These are phyloP conservation scores for Pseudonectria buxi DNA, from an alignment of 2,329 filamentous ascomycete genomes.

Conservation along the genomic window DNA sequence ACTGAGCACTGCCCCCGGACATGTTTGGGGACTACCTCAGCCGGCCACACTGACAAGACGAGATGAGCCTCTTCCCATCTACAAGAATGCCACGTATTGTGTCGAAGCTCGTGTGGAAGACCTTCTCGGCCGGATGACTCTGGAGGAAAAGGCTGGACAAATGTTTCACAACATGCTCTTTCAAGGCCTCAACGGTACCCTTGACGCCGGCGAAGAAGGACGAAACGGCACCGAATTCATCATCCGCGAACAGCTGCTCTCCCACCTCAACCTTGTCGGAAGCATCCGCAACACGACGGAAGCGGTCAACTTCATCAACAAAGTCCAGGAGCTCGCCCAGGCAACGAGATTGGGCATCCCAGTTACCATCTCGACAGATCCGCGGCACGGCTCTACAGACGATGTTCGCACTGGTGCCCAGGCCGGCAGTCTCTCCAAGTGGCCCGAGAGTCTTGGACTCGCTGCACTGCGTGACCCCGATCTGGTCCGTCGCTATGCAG, in stretches of 20 bases:
- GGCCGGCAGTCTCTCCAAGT: slow-evolving; percentile 39
- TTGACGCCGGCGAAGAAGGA: slow-evolving; percentile 5
- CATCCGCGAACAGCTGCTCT: slow-evolving; percentile 11
- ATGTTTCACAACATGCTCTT: slow-evolving; percentile 34
- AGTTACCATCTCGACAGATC: slow-evolving; percentile 40
- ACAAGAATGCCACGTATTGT: background rate
- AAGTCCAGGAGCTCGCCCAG: slow-evolving; percentile 33
- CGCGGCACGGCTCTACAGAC: slow-evolving; percentile 36
- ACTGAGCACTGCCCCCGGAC: too few species aligned
- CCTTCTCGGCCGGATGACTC: slow-evolving; percentile 2
- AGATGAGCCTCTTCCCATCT: background rate
- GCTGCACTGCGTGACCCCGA: slow-evolving; percentile 38
- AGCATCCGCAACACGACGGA: slow-evolving; percentile 30
- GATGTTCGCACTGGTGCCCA: slow-evolving; percentile 37
- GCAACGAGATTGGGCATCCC: slow-evolving; percentile 40
- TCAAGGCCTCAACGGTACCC: slow-evolving; percentile 17
- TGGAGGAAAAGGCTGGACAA: slow-evolving; percentile 24
- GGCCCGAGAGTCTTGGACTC: slow-evolving; percentile 43
- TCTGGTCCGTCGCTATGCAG: slow-evolving; percentile 37
- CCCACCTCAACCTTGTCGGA: slow-evolving; percentile 41
- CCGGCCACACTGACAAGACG: too few species aligned
- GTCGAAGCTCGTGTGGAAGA: slow-evolving; percentile 1
- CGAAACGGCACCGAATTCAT: slow-evolving; percentile 5
- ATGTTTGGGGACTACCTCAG: too few species aligned
- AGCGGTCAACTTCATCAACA: slow-evolving; percentile 33